Conservation (phyloP, 2,329 filamentous ascomycete species). For the Penicillium decumbens region DNA sequence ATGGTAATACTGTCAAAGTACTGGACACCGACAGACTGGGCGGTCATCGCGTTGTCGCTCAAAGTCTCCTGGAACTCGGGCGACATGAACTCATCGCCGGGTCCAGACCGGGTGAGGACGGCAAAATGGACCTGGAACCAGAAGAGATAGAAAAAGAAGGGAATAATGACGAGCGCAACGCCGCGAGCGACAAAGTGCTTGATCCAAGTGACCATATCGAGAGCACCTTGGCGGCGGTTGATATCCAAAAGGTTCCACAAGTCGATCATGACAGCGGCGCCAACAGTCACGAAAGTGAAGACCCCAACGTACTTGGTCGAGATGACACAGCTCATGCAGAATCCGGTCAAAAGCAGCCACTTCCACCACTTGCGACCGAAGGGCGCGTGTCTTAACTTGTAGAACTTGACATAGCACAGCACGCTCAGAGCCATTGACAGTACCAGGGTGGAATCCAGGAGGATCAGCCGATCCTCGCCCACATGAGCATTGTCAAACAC, state of each 20-base stretch:
- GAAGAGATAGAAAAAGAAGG: conserved; percentile 97
- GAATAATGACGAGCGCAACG: conserved; percentile 81
- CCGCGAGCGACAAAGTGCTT: conserved; percentile 87
- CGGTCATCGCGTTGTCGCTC: conserved; percentile 87
- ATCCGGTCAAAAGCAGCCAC: conserved; percentile 92
- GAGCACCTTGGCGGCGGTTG: conserved; percentile 74
- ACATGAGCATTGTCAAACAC: conserved; percentile 98
- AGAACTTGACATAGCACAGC: conserved; percentile 93
- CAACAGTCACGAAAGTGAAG: conserved; percentile 96
- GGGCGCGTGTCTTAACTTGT: conserved; percentile 83
- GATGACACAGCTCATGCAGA: conserved; percentile 93
- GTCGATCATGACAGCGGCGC: conserved; percentile 87
- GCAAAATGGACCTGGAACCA: conserved; percentile 99
- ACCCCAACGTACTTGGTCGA: conserved; percentile 96
- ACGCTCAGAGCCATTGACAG: conserved; percentile 95
- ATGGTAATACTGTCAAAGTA: conserved; percentile 87
- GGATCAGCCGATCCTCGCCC: conserved; percentile 89
- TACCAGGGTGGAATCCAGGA: conserved; percentile 89
- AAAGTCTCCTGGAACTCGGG: conserved; percentile 97
- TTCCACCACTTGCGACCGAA: conserved; percentile 99
- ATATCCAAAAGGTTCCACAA: conserved; percentile 92
- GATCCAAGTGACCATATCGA: conserved; percentile 71
- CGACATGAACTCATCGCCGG: conserved; percentile 97
- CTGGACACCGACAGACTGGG: conserved; percentile 77
- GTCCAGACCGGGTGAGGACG: conserved; percentile 80